Evolutionary conservation across 2,329 filamentous ascomycete genomes (phyloP).

Genomic region (Xylariaceae sp.): DNA sequence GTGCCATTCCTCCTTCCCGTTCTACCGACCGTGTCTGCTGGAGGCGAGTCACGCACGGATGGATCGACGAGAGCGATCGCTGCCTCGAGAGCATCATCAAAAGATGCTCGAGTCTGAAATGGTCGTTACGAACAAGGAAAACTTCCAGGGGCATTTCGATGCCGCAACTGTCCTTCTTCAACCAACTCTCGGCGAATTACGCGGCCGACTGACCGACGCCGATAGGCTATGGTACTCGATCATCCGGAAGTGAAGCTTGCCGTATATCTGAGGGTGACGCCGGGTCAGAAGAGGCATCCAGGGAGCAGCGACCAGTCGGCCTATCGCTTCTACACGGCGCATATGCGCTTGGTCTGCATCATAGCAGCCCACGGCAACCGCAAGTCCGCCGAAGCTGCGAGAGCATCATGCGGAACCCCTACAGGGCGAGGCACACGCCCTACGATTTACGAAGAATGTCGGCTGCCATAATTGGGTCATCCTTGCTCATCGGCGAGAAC

Average conservation of each 20-base stretch:
- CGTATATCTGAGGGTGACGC: constrained; percentile 8
- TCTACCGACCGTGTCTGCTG: constrained; percentile 59
- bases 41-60: constrained; percentile 64
- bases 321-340: constrained; percentile 50
- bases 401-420: constrained; percentile 46
- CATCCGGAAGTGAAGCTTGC: constrained; percentile 30
- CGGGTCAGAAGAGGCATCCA: constrained; percentile 36
- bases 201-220: constrained; percentile 4
- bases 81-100: constrained; percentile 53
- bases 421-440: constrained; percentile 35
- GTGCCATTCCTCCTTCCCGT: constrained; percentile 66
- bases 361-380: constrained; percentile 52
- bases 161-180: constrained; percentile 54
- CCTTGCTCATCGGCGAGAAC: constrained; percentile 55
- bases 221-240: constrained; percentile 40
- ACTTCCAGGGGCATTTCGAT: constrained; percentile 54
- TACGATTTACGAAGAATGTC: constrained; percentile 54
- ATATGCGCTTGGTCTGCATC: constrained; percentile 53
- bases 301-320: constrained; percentile 51
- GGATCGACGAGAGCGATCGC: constrained; percentile 40
- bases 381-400: constrained; percentile 45
- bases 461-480: constrained; percentile 62
- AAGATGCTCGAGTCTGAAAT: constrained; percentile 59
- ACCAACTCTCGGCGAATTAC: constrained; percentile 45
- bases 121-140: constrained; percentile 47